Percentiles rank a stretch among this genome's conserved stretches.
phyloP scores from a whole-genome alignment of 306 rosid genomes.

The Myrica gale region DNA sequence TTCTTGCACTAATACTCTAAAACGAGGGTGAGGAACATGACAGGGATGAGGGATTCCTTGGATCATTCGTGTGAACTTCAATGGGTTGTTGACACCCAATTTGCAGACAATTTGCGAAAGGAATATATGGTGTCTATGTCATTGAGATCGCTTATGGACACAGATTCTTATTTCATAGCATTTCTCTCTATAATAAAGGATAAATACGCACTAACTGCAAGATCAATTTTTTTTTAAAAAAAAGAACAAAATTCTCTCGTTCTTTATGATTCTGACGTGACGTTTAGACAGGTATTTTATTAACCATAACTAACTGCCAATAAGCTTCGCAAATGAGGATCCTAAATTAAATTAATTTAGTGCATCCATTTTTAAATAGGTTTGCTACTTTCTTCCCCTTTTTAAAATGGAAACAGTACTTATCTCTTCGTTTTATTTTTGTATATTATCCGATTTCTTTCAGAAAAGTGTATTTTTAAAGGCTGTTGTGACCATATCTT shows the following conservation, averaged over 20 bases:
- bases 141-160: too few relatives aligned
- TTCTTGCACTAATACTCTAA: not conserved
- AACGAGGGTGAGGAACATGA: not conserved
- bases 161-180: too few relatives aligned
- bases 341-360: not conserved
- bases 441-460: too few relatives aligned
- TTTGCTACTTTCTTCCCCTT: too few relatives aligned
- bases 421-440: too few relatives aligned
- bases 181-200: too few relatives aligned
- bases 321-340: not conserved
- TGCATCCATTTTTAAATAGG: too few relatives aligned
- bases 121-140: not conserved
- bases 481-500: too few relatives aligned
- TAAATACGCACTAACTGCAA: too few relatives aligned
- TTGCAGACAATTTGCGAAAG: not conserved
- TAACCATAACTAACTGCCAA: not conserved
- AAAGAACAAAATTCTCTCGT: not conserved
- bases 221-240: too few relatives aligned
- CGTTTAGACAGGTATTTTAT: not conserved
- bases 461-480: too few relatives aligned
- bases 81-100: not conserved
- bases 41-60: not conserved
- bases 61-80: not conserved
- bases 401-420: too few relatives aligned
- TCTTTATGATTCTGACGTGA: constrained; percentile 17